A percentile compares a stretch with the other conserved stretches of the same genome.
These are phyloP conservation scores for Pugionium cornutum DNA, from an alignment of 345 rosid species.

Conservation along the genomic window DNA sequence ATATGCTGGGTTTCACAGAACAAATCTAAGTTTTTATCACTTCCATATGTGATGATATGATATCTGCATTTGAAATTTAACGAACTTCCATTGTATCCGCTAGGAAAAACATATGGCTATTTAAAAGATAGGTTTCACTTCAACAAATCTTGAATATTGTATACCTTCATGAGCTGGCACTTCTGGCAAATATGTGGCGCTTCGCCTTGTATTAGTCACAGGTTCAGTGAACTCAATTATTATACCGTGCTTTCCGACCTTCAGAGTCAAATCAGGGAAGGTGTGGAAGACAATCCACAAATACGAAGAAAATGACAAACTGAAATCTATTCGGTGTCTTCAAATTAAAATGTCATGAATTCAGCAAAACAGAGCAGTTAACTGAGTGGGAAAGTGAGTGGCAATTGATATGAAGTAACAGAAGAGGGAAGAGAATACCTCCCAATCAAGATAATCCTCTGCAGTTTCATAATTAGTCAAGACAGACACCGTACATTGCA, in stretches of 20 bases:
- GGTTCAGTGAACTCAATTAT: constrained; percentile 90
- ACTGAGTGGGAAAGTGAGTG: background rate
- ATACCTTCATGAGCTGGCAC: constrained; percentile 96
- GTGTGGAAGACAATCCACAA: constrained; percentile 1
- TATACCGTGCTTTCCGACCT: constrained; percentile 94
- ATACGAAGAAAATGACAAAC: background rate
- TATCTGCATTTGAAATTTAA: no score
- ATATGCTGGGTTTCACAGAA: no score
- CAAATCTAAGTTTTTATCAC: no score
- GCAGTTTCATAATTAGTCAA: constrained; percentile 77
- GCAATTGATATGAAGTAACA: constrained; percentile 4
- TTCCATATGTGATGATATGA: no score
- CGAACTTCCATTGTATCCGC: no score
- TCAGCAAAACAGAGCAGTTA: background rate
- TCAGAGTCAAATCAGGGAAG: constrained; percentile 22
- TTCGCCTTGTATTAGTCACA: constrained; percentile 61
- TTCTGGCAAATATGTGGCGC: constrained; percentile 95
- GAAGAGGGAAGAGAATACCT: constrained; percentile 52
- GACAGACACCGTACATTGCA: constrained; percentile 94
- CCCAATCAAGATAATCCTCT: constrained; percentile 91
- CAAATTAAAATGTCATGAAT: background rate
- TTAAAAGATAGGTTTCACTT: no score
- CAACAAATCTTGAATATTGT: no score
- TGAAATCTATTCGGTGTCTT: background rate
- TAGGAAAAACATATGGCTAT: no score